A percentile compares a stretch with the other conserved stretches of the same genome.
Conservation (phyloP, 345 rosid species). For the Brassica carinata region DNA sequence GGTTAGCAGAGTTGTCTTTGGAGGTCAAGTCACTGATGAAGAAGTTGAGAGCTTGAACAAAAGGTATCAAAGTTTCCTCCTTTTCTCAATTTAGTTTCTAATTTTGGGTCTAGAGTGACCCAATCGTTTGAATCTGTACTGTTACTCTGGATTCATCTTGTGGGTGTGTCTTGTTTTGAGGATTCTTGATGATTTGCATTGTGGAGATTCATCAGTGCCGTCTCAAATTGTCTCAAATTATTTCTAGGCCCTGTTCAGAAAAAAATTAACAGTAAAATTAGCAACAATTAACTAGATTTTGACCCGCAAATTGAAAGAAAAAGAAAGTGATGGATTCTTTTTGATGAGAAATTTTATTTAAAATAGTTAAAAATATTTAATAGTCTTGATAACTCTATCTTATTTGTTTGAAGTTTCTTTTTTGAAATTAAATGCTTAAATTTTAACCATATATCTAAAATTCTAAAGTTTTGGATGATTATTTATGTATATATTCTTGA, state of each 20-base stretch:
- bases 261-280: no score
- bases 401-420: neutral
- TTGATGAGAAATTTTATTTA: no score
- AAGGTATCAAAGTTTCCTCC: conserved; percentile 58
- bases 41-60: conserved; percentile 79
- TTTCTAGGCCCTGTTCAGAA: no score
- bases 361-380: no score
- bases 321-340: no score
- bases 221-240: no score
- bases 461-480: neutral
- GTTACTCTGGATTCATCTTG: neutral
- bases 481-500: no score
- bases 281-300: no score
- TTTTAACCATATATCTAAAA: neutral
- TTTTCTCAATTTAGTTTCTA: conserved; percentile 2
- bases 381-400: neutral
- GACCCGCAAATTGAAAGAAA: no score
- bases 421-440: neutral
- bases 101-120: neutral
- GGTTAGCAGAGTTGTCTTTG: conserved; percentile 92
- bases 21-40: conserved; percentile 97
- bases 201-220: neutral
- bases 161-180: neutral
- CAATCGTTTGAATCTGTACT: neutral
- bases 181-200: neutral